Conservation (phyloP, 2,329 filamentous ascomycete genomes). For the Diplodia mutila region DNA sequence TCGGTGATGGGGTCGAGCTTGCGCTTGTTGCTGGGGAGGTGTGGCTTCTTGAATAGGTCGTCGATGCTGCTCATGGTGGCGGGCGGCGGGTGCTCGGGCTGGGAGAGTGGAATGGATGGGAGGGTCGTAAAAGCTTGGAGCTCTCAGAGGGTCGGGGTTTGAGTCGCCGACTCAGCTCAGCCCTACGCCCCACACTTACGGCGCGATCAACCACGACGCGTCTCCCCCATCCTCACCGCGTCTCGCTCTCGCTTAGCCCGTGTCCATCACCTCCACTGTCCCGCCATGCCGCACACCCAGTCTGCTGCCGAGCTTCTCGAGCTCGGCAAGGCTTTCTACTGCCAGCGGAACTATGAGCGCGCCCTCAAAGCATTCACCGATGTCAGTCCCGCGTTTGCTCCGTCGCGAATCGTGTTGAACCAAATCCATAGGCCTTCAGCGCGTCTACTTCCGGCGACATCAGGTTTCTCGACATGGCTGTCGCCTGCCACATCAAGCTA, state of each 20-base stretch:
- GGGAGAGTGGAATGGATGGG: neutral
- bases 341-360: slow-evolving; percentile 41
- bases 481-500: slow-evolving; percentile 59
- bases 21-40: slow-evolving; percentile 56
- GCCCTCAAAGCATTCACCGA: slow-evolving; percentile 40
- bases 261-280: neutral
- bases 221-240: slow-evolving; percentile 6
- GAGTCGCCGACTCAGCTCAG: slow-evolving; percentile 18
- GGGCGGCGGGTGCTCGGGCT: neutral
- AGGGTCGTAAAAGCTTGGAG: slow-evolving; percentile 9
- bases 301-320: slow-evolving; percentile 42
- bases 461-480: slow-evolving; percentile 58
- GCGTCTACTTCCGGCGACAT: slow-evolving; percentile 35
- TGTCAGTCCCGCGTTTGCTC: neutral
- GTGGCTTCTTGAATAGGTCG: slow-evolving; percentile 65
- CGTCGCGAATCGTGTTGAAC: neutral
- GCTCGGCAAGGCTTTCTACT: slow-evolving; percentile 42
- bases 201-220: slow-evolving; percentile 22
- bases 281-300: slow-evolving; percentile 37
- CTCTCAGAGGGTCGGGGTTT: slow-evolving; percentile 12
- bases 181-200: slow-evolving; percentile 10
- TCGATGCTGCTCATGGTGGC: slow-evolving; percentile 61
- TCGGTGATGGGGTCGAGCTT: slow-evolving; percentile 61
- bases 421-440: slow-evolving; percentile 4
- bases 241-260: neutral